A percentile compares a stretch with the other conserved stretches of the same genome.
phyloP scores from a whole-genome alignment of 2,329 filamentous ascomycete genomes.

The Xylaria sp. region DNA sequence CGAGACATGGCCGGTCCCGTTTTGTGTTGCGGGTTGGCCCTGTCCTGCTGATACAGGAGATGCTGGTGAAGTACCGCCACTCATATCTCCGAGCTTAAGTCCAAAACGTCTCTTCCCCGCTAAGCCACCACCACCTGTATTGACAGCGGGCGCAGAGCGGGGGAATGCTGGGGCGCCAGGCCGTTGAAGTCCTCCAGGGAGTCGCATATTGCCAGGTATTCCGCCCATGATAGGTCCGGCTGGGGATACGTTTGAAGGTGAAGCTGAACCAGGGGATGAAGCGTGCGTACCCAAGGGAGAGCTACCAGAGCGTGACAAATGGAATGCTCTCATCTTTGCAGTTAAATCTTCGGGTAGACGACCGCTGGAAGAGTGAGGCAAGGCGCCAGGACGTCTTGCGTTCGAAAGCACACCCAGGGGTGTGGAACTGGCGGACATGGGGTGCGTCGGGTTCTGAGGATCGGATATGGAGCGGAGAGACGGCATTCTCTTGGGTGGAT shows the following conservation, averaged over 20 bases:
- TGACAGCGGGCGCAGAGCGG: slow-evolving; percentile 62
- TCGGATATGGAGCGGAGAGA: slow-evolving; percentile 71
- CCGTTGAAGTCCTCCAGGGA: slow-evolving; percentile 56
- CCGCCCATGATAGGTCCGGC: slow-evolving; percentile 48
- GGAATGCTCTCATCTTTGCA: slow-evolving; percentile 61
- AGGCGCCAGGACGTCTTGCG: slow-evolving; percentile 64
- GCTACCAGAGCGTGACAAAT: slow-evolving; percentile 58
- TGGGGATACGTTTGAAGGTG: slow-evolving; percentile 48
- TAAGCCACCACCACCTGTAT: slow-evolving; percentile 53
- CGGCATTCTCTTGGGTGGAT: slow-evolving; percentile 63
- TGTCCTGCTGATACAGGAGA: slow-evolving; percentile 53
- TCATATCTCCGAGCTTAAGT: slow-evolving; percentile 70
- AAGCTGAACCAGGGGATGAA: slow-evolving; percentile 48
- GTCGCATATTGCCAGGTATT: slow-evolving; percentile 58
- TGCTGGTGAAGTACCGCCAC: slow-evolving; percentile 53
- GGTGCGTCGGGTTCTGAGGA: slow-evolving; percentile 58
- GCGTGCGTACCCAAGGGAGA: slow-evolving; percentile 48
- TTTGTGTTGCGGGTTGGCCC: slow-evolving; percentile 51
- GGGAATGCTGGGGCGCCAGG: slow-evolving; percentile 62
- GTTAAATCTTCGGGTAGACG: slow-evolving; percentile 58
- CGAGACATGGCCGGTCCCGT: slow-evolving; percentile 56
- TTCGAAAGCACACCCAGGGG: slow-evolving; percentile 80
- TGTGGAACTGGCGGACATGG: slow-evolving; percentile 85
- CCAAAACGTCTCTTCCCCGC: slow-evolving; percentile 72
- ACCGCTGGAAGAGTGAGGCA: slow-evolving; percentile 55